Evolutionary conservation across 805 yeast species (phyloP).

Genomic region (Starmerella scarabaei): DNA sequence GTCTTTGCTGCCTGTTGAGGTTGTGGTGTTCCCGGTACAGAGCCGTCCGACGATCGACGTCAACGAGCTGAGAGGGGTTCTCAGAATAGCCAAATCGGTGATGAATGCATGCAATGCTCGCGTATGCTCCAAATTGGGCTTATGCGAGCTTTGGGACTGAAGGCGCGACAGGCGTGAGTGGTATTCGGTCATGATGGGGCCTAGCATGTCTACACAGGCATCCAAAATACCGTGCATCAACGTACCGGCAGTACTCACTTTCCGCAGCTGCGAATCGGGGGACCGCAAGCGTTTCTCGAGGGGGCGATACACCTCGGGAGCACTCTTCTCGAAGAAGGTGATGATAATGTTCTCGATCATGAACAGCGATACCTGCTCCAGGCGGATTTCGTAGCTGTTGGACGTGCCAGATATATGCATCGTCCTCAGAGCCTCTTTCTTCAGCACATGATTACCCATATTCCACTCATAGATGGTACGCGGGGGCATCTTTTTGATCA

Average conservation of each 20-base stretch:
- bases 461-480: constrained; percentile 22
- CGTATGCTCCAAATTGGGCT: constrained; percentile 40
- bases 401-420: constrained; percentile 15
- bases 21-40: background rate
- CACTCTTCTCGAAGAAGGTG: constrained; percentile 46
- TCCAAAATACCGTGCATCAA: constrained; percentile 44
- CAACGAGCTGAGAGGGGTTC: constrained; percentile 37
- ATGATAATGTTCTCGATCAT: constrained; percentile 36
- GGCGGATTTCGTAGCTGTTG: constrained; percentile 33
- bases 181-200: constrained; percentile 44
- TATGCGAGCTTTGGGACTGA: constrained; percentile 38
- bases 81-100: constrained; percentile 39
- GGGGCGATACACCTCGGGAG: constrained; percentile 41
- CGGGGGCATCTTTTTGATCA: constrained; percentile 6
- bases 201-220: constrained; percentile 40
- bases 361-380: constrained; percentile 45
- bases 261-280: constrained; percentile 37
- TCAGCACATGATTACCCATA: constrained; percentile 12
- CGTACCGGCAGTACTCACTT: constrained; percentile 40
- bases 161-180: constrained; percentile 36
- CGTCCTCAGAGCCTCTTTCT: constrained; percentile 10
- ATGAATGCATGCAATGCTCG: constrained; percentile 41
- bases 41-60: constrained; percentile 37
- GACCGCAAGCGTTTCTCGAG: constrained; percentile 37
- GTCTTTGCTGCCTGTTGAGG: background rate